Percentiles rank a stretch among this genome's conserved stretches.
These are phyloP conservation scores for Ananas comosus DNA, from an alignment of 176 grass and related monocot species.

Conservation along the genomic window DNA sequence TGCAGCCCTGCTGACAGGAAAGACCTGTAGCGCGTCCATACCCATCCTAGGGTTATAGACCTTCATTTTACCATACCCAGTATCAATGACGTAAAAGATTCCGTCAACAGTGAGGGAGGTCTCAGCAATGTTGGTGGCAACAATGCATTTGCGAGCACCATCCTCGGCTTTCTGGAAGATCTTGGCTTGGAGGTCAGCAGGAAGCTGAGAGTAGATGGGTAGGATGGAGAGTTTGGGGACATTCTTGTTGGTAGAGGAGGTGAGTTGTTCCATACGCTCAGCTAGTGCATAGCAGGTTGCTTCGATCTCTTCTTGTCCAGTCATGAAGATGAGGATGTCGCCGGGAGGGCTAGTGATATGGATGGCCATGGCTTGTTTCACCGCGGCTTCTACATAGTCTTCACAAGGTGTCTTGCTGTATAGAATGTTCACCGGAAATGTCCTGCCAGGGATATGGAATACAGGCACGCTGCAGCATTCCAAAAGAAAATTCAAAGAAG, in stretches of 20 bases:
- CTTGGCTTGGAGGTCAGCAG: conserved; percentile 91
- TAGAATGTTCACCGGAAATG: conserved; percentile 81
- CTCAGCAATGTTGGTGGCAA: conserved; percentile 98
- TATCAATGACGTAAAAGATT: conserved; percentile 96
- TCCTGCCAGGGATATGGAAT: conserved; percentile 87
- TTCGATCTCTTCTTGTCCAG: conserved; percentile 97
- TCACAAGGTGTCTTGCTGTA: conserved; percentile 98
- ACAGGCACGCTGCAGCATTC: conserved; percentile 48
- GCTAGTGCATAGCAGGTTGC: conserved; percentile 89
- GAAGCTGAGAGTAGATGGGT: conserved; percentile 92
- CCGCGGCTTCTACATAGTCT: conserved; percentile 95
- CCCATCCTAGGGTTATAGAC: conserved; percentile 96
- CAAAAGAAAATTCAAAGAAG: conserved; percentile 11
- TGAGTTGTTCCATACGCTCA: conserved; percentile 85
- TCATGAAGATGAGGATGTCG: conserved; percentile 96
- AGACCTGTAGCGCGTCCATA: conserved; percentile 91
- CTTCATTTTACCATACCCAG: conserved; percentile 97
- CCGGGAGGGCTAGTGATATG: conserved; percentile 84
- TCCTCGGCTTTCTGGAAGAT: conserved; percentile 98
- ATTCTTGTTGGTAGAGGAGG: conserved; percentile 65
- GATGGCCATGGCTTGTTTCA: conserved; percentile 93
- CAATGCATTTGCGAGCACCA: conserved; percentile 91
- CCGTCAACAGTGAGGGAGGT: conserved; percentile 97
- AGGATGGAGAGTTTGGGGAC: conserved; percentile 84
- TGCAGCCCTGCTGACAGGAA: conserved; percentile 81